Evolutionary conservation across 116 monocot species (phyloP).

Genomic region (Thalassia testudinum): DNA sequence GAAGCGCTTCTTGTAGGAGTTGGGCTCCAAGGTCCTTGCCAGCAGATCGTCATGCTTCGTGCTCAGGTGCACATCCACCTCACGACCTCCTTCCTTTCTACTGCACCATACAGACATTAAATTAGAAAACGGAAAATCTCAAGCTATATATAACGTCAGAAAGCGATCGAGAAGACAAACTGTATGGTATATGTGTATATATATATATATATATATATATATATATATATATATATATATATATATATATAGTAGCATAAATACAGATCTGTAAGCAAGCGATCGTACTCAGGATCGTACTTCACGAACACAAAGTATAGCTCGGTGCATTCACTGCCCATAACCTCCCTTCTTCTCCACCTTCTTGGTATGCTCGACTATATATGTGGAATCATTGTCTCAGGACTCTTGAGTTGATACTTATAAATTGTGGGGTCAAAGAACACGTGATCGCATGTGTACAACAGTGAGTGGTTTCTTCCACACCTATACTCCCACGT

Average conservation of each 20-base stretch:
- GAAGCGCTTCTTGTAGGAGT: conserved; percentile 53
- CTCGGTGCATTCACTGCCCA: conserved; percentile 13
- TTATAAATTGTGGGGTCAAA: too few species aligned
- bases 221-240: too few species aligned
- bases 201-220: too few species aligned
- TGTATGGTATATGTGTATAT: background rate
- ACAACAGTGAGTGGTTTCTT: too few species aligned
- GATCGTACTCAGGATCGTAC: conserved; percentile 69
- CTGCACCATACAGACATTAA: background rate
- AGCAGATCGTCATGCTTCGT: conserved; percentile 67
- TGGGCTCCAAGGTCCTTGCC: conserved; percentile 29
- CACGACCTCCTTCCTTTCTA: conserved; percentile 7
- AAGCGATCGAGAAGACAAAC: background rate
- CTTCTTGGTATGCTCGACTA: too few species aligned
- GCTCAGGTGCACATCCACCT: conserved; percentile 51
- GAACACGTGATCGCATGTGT: too few species aligned
- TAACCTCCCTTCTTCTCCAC: conserved; percentile 1
- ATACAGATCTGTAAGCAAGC: conserved; percentile 29
- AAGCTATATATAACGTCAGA: background rate
- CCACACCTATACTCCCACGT: too few species aligned
- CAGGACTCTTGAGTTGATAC: too few species aligned
- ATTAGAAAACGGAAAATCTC: background rate
- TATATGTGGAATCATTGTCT: too few species aligned
- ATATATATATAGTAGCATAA: too few species aligned
- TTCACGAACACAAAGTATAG: conserved; percentile 90